Conservation (phyloP, 441 rosid genomes). For the Biscutella laevigata region DNA sequence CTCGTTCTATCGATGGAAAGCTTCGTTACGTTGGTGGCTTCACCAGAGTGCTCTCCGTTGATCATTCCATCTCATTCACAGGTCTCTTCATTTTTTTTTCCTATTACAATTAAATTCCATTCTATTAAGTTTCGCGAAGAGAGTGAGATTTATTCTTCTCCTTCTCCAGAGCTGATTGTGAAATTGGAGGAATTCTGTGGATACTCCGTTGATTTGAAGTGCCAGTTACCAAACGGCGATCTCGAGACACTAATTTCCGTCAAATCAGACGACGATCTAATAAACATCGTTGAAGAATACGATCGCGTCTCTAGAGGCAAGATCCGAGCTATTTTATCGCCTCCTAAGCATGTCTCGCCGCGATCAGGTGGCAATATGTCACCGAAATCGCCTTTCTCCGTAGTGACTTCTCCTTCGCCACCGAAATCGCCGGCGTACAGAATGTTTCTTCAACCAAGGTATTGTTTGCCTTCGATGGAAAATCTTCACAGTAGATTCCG, state of each 20-base stretch:
- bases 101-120: too few relatives aligned
- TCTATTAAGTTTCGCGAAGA: too few relatives aligned
- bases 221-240: conserved; percentile 71
- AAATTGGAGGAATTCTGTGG: conserved; percentile 25
- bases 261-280: conserved; percentile 66
- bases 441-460: too few relatives aligned
- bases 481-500: conserved; percentile 15
- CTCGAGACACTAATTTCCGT: conserved; percentile 65
- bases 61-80: conserved; percentile 33
- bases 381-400: conserved; percentile 15
- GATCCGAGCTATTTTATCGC: conserved; percentile 54
- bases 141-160: background rate
- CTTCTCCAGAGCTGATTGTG: conserved; percentile 18
- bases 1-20: conserved; percentile 74
- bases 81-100: conserved; percentile 1
- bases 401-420: conserved; percentile 13
- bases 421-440: conserved; percentile 26
- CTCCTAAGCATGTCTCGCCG: conserved; percentile 44
- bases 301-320: conserved; percentile 35
- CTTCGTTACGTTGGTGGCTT: conserved; percentile 87
- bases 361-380: conserved; percentile 32
- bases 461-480: conserved; percentile 13
- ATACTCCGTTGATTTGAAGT: conserved; percentile 31
- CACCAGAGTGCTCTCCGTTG: conserved; percentile 74
- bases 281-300: conserved; percentile 48